Evolutionary conservation across 2,329 filamentous ascomycete species (phyloP).

Genomic region (Aspergillus alliaceus): DNA sequence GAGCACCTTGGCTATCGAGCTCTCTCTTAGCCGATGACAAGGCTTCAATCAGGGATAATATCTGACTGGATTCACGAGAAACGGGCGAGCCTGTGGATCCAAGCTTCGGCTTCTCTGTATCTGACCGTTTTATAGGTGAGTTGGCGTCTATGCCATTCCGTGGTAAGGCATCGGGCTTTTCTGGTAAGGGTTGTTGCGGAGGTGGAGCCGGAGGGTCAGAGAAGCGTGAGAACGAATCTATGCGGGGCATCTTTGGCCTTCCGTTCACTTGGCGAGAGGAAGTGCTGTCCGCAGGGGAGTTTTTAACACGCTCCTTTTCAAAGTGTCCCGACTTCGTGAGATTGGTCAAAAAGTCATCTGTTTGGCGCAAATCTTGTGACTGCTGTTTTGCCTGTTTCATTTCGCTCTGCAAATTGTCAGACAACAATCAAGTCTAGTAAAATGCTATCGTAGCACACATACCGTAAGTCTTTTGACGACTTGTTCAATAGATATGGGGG

Average conservation of each 20-base stretch:
- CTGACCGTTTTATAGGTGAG: constrained; percentile 67
- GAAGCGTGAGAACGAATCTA: constrained; percentile 79
- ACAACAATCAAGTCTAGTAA: constrained; percentile 12
- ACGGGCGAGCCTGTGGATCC: constrained; percentile 43
- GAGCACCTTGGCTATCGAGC: constrained; percentile 76
- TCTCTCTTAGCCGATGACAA: constrained; percentile 82
- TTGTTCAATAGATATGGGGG: constrained; percentile 88
- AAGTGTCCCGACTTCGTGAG: constrained; percentile 71
- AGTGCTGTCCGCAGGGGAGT: constrained; percentile 45
- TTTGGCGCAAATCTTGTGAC: constrained; percentile 78
- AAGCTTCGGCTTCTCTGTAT: constrained; percentile 72
- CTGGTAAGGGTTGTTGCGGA: constrained; percentile 86
- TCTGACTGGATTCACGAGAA: constrained; percentile 66
- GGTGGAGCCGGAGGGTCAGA: constrained; percentile 91
- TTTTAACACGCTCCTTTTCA: constrained; percentile 52
- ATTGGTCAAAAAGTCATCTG: constrained; percentile 75
- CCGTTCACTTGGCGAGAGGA: constrained; percentile 48
- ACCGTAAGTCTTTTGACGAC: constrained; percentile 86
- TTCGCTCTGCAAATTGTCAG: constrained; percentile 63
- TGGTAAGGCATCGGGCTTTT: constrained; percentile 73
- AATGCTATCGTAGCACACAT: constrained; percentile 24
- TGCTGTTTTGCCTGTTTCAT: constrained; percentile 88
- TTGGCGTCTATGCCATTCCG: constrained; percentile 47
- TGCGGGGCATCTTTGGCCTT: constrained; percentile 53
- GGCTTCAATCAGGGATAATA: constrained; percentile 80